A percentile compares a stretch with the other conserved stretches of the same genome.
Conservation (phyloP, 108 stramenopile genomes). For the Aurantiochytrium sp. region DNA sequence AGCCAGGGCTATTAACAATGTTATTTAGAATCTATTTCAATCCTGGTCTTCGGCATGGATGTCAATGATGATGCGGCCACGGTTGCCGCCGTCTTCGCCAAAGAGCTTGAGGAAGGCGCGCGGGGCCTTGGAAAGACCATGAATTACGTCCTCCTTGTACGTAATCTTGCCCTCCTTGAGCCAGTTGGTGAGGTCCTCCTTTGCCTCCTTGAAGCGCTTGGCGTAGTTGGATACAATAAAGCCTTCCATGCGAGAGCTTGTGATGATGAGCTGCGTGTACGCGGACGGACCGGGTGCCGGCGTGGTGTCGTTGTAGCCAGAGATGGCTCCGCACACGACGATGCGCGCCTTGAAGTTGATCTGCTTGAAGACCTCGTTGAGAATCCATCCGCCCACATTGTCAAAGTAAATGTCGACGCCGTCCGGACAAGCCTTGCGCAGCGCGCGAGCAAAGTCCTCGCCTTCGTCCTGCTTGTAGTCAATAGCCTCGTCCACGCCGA, state of each 20-base stretch:
- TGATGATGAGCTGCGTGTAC: conserved; percentile 11
- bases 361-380: conserved; percentile 18
- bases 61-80: background rate
- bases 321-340: conserved; percentile 39
- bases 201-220: background rate
- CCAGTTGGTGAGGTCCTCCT: conserved; percentile 24
- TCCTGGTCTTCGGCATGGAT: background rate
- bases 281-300: background rate
- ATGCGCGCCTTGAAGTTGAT: conserved; percentile 27
- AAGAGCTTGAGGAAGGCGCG: background rate
- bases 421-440: background rate
- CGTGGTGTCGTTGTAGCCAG: conserved; percentile 23
- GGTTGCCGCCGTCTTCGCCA: background rate
- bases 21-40: no score
- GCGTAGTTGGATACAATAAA: conserved; percentile 29
- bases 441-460: background rate
- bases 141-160: conserved; percentile 17
- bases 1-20: no score
- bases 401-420: conserved; percentile 36
- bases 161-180: conserved; percentile 24
- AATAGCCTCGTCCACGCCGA: conserved; percentile 30
- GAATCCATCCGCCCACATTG: conserved; percentile 31
- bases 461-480: conserved; percentile 24
- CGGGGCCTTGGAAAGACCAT: conserved; percentile 23
- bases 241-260: conserved; percentile 24